Evolutionary conservation across 495 filamentous ascomycete genomes (phyloP), one percentile per base, ranked within the genome.

Genomic region (Delitschia confertaspora): DNA sequence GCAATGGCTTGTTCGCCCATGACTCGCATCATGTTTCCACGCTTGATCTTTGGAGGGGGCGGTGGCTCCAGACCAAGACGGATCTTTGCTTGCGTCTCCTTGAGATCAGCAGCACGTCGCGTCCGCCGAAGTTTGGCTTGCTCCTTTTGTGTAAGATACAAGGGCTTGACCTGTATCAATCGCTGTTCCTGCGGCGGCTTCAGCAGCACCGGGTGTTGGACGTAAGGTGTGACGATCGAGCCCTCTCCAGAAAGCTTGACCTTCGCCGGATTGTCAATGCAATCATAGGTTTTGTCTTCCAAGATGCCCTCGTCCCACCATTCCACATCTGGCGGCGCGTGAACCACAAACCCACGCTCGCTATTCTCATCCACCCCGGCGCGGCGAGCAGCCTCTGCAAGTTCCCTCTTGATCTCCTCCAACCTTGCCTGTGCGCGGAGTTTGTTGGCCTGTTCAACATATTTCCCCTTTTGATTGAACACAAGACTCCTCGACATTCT

Each of bases 221-320:
- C 74, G 55, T 93, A 93, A 39, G 72, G 61, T 0, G 89, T 95
- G 33, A 99, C 75, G 48, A 95, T 89, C 16, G 80, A 81, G 56
- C 95, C 88, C 14, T 75, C 64, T 0, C 78, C 76, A 24, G 80
- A 72, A 39, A 96, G 75, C 59, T 91, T 91, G 36, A 93, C 68
- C 2, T 67, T 69, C 33, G 70, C 68, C 10, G 78, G 68, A 7
- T 75, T 63, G 14, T 80, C 75, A 47, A 91, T 73, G 41, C 72
- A 71, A 45, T 76, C 68, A 61, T 95, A 95, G 41, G 74, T 78
- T 26, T 72, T 72, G 13, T 79, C 83, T 30, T 79, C 73, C 18
- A 95, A 71, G 5, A 96, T 65, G 2, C 75, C 80, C 64, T 95
- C 88, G 53, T 99, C 91, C 93, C 93, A 96, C 93, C 93, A 99